Evolutionary conservation across 495 filamentous ascomycete genomes (phyloP), one percentile per base, ranked within the genome.

Genomic region (Penicillium canescens): DNA sequence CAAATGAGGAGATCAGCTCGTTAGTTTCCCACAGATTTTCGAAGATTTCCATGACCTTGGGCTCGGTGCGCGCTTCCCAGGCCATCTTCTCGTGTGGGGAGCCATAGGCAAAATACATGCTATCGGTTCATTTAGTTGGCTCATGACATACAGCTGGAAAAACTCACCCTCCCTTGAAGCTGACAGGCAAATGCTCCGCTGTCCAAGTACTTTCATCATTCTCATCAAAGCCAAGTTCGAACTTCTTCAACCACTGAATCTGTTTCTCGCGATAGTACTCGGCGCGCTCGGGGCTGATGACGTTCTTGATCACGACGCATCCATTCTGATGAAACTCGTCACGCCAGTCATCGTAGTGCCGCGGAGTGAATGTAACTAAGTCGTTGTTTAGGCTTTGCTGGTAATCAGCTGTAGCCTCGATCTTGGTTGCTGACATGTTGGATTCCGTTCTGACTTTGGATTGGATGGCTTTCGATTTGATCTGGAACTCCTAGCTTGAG

Each of bases 1-100:
- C 71, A 54, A 76, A 76, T 3, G 71, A 75, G 12, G 20, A 50
- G 20, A 76, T 55, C 6, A 76, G 51, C 47, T 76, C 69, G 13
- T 73, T 62, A 4, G 72, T 75, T 3, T 62, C 71, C 73, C 73
- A 76, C 3, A 76, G 55, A 37, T 70, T 67, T 23, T 60, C 67
- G 41, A 76, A 76, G 33, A 62, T 60, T 7, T 73, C 67, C 42
- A 75, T 54, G 4, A 76, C 68, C 9, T 55, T 60, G 14, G 69
- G 72, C 59, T 80, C 76, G 33, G 60, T 70, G 26, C 72, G 60
- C 1, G 75, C 66, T 47, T 71, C 68, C 68, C 68, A 71, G 0
- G 54, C 61, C 52, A 61, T 60, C 38, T 61, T 67, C 54, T 71
- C 68, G 38, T 71, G 68, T 2, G 61, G 37, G 1, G 63, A 35